Conservation (phyloP, 2,329 filamentous ascomycete species). For the Trichoderma hamatum region DNA sequence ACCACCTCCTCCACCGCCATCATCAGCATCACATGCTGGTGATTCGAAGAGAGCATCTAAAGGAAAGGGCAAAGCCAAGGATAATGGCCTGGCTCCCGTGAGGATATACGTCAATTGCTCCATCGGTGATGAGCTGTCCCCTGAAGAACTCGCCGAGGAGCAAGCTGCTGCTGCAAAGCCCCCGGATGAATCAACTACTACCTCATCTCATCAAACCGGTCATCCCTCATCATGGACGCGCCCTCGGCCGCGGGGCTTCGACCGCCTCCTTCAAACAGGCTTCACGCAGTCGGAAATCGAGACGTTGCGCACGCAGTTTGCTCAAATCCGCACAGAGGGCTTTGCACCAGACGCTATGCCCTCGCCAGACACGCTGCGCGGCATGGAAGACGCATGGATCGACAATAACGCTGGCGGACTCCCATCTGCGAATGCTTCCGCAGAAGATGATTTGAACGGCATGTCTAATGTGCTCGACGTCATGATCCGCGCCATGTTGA, state of each 20-base stretch:
- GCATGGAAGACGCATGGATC: constrained; percentile 89
- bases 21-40: constrained; percentile 40
- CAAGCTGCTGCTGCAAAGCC: constrained; percentile 48
- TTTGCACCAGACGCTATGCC: constrained; percentile 91
- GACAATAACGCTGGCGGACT: constrained; percentile 62
- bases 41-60: constrained; percentile 59
- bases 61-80: constrained; percentile 33
- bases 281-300: constrained; percentile 84
- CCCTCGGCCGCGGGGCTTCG: constrained; percentile 70
- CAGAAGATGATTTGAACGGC: constrained; percentile 54
- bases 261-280: constrained; percentile 77
- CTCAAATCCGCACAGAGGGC: constrained; percentile 77
- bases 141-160: constrained; percentile 71
- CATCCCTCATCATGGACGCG: constrained; percentile 36
- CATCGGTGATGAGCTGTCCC: constrained; percentile 74
- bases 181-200: constrained; percentile 53
- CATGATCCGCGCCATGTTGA: constrained; percentile 82
- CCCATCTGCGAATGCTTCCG: constrained; percentile 42
- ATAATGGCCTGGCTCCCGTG: constrained; percentile 48
- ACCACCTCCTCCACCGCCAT: constrained; percentile 61
- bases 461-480: constrained; percentile 70
- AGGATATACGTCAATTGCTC: constrained; percentile 92
- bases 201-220: constrained; percentile 18
- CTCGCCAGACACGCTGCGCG: constrained; percentile 70
- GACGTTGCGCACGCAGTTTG: constrained; percentile 83